Conservation (phyloP, 805 yeast species). For the Candida yuanshanica region DNA sequence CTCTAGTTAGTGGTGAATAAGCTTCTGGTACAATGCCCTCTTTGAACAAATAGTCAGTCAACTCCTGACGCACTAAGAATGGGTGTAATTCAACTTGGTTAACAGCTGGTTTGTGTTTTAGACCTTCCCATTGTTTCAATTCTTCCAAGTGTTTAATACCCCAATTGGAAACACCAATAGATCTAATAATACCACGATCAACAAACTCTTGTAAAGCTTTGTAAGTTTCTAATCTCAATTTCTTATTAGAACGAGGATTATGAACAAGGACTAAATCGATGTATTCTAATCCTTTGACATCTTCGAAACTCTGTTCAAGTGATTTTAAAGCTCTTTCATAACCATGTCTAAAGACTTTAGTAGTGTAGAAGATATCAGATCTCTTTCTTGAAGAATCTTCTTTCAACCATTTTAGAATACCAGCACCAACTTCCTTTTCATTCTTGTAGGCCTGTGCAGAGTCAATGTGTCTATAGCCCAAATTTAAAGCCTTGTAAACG, state of each 20-base stretch:
- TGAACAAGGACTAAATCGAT: conserved; percentile 70
- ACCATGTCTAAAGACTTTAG: conserved; percentile 39
- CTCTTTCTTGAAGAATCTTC: conserved; percentile 32
- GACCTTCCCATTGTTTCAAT: conserved; percentile 49
- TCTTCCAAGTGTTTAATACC: conserved; percentile 62
- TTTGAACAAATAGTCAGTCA: conserved; percentile 38
- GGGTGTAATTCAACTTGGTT: conserved; percentile 78
- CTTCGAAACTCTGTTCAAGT: conserved; percentile 46
- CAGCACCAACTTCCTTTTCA: conserved; percentile 50
- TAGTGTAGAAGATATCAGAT: conserved; percentile 37
- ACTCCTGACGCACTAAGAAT: conserved; percentile 44
- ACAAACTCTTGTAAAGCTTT: conserved; percentile 72
- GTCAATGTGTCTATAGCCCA: conserved; percentile 61
- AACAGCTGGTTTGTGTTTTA: conserved; percentile 56
- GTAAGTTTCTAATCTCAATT: conserved; percentile 54
- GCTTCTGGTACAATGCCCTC: conserved; percentile 53
- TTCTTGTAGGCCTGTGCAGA: conserved; percentile 52
- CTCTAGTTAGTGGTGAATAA: conserved; percentile 56
- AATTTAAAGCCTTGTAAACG: conserved; percentile 27
- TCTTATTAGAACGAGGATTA: conserved; percentile 49
- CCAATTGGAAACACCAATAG: conserved; percentile 77
- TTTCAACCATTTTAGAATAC: no score
- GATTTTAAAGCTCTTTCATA: conserved; percentile 23
- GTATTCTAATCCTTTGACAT: conserved; percentile 49
- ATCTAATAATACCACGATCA: conserved; percentile 49